Conservation (phyloP, 1,284 basidiomycete species). For the Tilletia setariae region DNA sequence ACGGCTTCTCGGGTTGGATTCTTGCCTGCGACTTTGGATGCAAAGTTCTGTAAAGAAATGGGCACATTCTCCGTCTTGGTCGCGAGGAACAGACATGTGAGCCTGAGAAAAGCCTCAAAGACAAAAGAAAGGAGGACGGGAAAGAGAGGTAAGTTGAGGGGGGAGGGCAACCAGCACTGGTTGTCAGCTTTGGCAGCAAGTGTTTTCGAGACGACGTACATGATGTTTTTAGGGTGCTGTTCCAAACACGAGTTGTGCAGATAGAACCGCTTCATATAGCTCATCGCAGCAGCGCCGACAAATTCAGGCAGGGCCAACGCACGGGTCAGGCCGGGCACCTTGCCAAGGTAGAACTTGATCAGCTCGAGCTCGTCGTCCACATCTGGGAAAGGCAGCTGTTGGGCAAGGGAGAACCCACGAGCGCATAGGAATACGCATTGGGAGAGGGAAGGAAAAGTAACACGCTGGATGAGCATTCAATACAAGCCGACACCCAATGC, state of each 20-base stretch:
- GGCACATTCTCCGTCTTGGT: conserved; percentile 94
- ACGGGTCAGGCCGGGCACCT: conserved; percentile 78
- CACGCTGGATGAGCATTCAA: too few relatives aligned
- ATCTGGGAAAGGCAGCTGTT: conserved; percentile 64
- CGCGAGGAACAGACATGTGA: conserved; percentile 89
- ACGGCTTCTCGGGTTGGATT: conserved; percentile 69
- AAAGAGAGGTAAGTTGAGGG: too few relatives aligned
- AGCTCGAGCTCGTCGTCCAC: conserved; percentile 82
- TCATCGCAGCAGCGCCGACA: conserved; percentile 86
- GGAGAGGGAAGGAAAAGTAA: too few relatives aligned
- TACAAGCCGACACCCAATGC: too few relatives aligned
- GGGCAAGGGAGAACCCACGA: too few relatives aligned
- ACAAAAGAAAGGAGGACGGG: too few relatives aligned
- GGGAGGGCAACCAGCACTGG: too few relatives aligned
- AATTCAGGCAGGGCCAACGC: conserved; percentile 84
- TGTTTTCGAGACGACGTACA: too few relatives aligned
- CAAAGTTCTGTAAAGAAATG: conserved; percentile 79
- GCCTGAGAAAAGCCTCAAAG: conserved; percentile 66
- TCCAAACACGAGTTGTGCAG: conserved; percentile 98
- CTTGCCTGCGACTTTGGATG: conserved; percentile 52
- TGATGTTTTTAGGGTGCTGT: conserved; percentile 96
- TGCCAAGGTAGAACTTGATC: conserved; percentile 82
- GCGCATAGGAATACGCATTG: neutral
- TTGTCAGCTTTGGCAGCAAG: too few relatives aligned
- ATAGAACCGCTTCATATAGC: conserved; percentile 94